phyloP scores from a whole-genome alignment of 805 yeast species.

The Candida succiphila region DNA sequence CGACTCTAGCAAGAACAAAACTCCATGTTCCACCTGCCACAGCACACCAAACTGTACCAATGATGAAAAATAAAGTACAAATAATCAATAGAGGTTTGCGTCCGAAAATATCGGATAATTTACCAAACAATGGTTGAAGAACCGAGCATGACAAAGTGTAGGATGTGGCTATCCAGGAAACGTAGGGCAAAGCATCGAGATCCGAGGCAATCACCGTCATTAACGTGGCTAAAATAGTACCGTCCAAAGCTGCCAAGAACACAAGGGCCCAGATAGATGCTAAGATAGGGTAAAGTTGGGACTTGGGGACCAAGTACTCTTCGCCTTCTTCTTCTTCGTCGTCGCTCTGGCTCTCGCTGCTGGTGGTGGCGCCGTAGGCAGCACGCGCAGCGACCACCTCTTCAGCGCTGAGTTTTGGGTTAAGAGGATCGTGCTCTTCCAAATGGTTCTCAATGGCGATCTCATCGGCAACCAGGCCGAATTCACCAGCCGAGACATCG shows the following conservation, averaged over 20 bases:
- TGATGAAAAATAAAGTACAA: conserved; percentile 44
- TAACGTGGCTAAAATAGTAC: conserved; percentile 59
- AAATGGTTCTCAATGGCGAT: conserved; percentile 1
- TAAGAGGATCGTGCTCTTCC: conserved; percentile 1
- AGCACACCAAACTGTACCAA: conserved; percentile 51
- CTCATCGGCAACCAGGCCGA: conserved; percentile 1
- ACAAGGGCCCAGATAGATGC: conserved; percentile 35
- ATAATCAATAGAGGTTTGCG: conserved; percentile 41
- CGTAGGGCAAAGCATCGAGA: conserved; percentile 48
- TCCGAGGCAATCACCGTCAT: conserved; percentile 61
- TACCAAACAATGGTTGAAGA: conserved; percentile 66
- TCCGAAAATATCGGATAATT: conserved; percentile 64
- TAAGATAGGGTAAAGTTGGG: conserved; percentile 23
- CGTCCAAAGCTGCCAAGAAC: conserved; percentile 57
- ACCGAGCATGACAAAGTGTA: conserved; percentile 61
- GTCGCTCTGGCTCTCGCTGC: background rate
- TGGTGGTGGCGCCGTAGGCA: background rate
- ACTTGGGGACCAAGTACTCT: conserved; percentile 14
- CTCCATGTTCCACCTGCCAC: conserved; percentile 33
- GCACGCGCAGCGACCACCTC: background rate
- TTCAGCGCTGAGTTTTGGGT: background rate
- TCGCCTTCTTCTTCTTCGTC: conserved; percentile 1
- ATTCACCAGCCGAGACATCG: background rate
- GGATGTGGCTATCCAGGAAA: conserved; percentile 69
- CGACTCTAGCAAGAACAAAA: conserved; percentile 48